These are phyloP conservation scores for Phytophthora sojae DNA, from an alignment of 352 stramenopile genomes.

Conservation along the genomic window DNA sequence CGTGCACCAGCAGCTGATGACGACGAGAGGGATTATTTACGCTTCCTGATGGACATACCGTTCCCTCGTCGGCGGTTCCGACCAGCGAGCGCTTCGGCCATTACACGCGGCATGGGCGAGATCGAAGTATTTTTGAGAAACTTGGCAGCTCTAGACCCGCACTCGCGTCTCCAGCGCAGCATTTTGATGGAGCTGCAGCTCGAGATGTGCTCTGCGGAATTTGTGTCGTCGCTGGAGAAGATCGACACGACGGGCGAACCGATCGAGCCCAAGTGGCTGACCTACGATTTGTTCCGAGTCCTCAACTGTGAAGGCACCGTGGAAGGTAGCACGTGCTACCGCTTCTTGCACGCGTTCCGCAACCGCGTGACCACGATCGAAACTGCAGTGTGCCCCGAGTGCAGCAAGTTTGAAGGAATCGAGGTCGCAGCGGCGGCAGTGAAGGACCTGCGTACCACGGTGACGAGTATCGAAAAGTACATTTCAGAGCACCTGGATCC, in stretches of 20 bases:
- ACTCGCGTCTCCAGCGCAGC: conserved; percentile 58
- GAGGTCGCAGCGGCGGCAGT: conserved; percentile 63
- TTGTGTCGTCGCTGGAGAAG: conserved; percentile 77
- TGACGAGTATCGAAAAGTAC: conserved; percentile 84
- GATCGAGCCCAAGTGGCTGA: conserved; percentile 79
- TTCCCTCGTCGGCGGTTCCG: conserved; percentile 74
- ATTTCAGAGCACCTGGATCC: conserved; percentile 68
- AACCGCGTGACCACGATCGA: conserved; percentile 76
- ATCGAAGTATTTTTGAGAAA: conserved; percentile 84
- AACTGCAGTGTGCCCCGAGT: conserved; percentile 61
- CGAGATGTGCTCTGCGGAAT: conserved; percentile 78
- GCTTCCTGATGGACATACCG: conserved; percentile 74
- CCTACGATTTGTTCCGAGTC: conserved; percentile 76
- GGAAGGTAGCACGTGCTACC: conserved; percentile 81
- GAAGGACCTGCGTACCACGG: conserved; percentile 67
- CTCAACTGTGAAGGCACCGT: conserved; percentile 72
- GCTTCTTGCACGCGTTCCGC: conserved; percentile 77
- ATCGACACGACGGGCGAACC: conserved; percentile 75
- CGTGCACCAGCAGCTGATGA: conserved; percentile 37
- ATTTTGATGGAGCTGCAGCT: conserved; percentile 74
- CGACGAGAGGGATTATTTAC: conserved; percentile 69
- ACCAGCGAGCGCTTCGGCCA: conserved; percentile 49
- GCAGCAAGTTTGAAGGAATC: conserved; percentile 61
- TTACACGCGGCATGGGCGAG: conserved; percentile 59
- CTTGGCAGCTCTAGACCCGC: conserved; percentile 69